Percentiles rank a stretch among this genome's conserved stretches.
Evolutionary conservation across 371 early-diverging fungal genomes (phyloP).

Genomic region (Mortierella sp.): DNA sequence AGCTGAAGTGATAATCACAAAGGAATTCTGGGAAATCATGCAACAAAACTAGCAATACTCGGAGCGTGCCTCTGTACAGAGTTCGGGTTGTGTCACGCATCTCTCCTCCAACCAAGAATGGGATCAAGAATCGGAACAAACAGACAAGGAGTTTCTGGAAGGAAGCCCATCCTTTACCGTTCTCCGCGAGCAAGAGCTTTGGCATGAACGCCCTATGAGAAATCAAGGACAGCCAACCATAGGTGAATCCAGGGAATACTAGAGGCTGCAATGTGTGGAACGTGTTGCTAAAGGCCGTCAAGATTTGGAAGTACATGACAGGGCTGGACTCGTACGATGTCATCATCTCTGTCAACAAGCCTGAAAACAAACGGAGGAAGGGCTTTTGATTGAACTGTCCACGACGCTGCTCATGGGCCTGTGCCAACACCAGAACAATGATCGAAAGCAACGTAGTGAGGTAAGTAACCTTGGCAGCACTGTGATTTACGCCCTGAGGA

Average conservation of each 20-base stretch:
- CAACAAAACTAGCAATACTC: slow-evolving; percentile 92
- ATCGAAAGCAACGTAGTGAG: slow-evolving; percentile 87
- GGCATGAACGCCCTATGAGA: slow-evolving; percentile 95
- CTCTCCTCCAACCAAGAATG: slow-evolving; percentile 81
- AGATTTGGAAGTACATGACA: slow-evolving; percentile 76
- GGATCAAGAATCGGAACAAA: slow-evolving; percentile 88
- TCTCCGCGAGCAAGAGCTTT: slow-evolving; percentile 80
- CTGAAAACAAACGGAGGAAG: slow-evolving; percentile 90
- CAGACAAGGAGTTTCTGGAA: slow-evolving; percentile 86
- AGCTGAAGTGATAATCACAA: slow-evolving; percentile 91
- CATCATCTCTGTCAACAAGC: slow-evolving; percentile 87
- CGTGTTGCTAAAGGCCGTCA: slow-evolving; percentile 82
- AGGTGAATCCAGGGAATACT: slow-evolving; percentile 95
- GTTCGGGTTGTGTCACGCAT: slow-evolving; percentile 82
- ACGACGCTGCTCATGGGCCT: slow-evolving; percentile 85
- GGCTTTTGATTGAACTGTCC: slow-evolving; percentile 92
- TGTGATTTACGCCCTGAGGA: slow-evolving; percentile 61
- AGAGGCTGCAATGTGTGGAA: slow-evolving; percentile 88
- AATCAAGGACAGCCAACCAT: slow-evolving; percentile 96
- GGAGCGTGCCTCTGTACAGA: slow-evolving; percentile 91
- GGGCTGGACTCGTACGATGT: slow-evolving; percentile 76
- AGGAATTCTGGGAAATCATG: slow-evolving; percentile 99
- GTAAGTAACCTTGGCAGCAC: slow-evolving; percentile 66
- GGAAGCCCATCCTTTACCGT: slow-evolving; percentile 86
- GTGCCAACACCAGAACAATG: slow-evolving; percentile 84